Conservation (phyloP, 2,329 filamentous ascomycete species). For the Claviceps pazoutovae region DNA sequence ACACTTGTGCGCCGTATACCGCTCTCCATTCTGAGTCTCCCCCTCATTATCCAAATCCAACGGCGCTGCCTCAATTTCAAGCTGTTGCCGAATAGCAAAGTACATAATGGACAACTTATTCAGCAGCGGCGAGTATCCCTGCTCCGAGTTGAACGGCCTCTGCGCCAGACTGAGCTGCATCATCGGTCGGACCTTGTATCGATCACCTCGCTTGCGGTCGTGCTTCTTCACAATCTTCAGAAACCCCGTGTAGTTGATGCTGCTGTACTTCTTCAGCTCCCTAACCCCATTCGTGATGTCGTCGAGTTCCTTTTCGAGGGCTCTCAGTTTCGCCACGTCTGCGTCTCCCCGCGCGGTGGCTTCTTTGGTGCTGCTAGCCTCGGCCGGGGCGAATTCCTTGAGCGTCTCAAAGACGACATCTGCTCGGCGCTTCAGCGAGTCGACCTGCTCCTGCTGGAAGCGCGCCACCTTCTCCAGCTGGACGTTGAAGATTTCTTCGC, state of each 20-base stretch:
- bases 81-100: slow-evolving; percentile 76
- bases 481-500: slow-evolving; percentile 85
- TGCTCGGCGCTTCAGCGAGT: slow-evolving; percentile 36
- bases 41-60: slow-evolving; percentile 37
- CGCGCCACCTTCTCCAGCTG: slow-evolving; percentile 89
- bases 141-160: slow-evolving; percentile 84
- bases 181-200: slow-evolving; percentile 81
- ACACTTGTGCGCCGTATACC: slow-evolving; percentile 81
- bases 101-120: slow-evolving; percentile 93
- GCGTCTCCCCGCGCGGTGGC: slow-evolving; percentile 28
- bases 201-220: slow-evolving; percentile 76
- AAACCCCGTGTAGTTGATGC: slow-evolving; percentile 94
- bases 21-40: slow-evolving; percentile 50
- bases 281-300: slow-evolving; percentile 78
- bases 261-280: slow-evolving; percentile 88
- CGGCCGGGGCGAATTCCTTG: slow-evolving; percentile 57
- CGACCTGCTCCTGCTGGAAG: slow-evolving; percentile 74
- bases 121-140: slow-evolving; percentile 74
- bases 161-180: slow-evolving; percentile 82
- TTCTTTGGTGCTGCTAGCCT: slow-evolving; percentile 12
- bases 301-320: slow-evolving; percentile 70
- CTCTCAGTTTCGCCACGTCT: slow-evolving; percentile 42
- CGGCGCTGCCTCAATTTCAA: slow-evolving; percentile 41
- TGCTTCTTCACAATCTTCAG: slow-evolving; percentile 99
- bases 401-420: slow-evolving; percentile 54